phyloP scores from a whole-genome alignment of 2,329 filamentous ascomycete species.

The Leptographium galeiforme region DNA sequence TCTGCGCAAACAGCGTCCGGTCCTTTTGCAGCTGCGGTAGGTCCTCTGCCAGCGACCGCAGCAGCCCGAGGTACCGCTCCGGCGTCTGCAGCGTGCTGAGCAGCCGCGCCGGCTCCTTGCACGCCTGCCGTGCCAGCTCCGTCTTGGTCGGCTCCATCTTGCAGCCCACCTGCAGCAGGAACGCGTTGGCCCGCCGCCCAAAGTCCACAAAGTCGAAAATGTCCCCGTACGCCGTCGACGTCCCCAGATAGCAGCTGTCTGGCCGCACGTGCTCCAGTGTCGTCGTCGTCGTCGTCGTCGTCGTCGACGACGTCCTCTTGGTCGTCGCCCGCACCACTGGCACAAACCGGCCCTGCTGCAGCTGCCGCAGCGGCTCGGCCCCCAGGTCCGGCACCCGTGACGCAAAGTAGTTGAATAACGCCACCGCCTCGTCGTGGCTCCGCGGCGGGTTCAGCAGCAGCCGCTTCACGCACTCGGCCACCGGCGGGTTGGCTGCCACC shows the following conservation, averaged over 20 bases:
- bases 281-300: neutral
- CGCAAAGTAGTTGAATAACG: conserved; percentile 73
- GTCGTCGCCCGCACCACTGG: conserved; percentile 39
- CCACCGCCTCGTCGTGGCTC: conserved; percentile 50
- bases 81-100: conserved; percentile 65
- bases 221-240: conserved; percentile 55
- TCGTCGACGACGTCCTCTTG: neutral
- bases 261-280: conserved; percentile 48
- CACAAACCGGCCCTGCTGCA: conserved; percentile 57
- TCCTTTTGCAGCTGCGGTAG: conserved; percentile 59
- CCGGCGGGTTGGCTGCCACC: conserved; percentile 67
- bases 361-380: conserved; percentile 40
- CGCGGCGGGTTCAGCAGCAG: conserved; percentile 61
- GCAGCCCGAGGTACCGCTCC: conserved; percentile 75
- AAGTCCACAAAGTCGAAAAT: conserved; percentile 98
- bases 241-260: conserved; percentile 68
- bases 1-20: conserved; percentile 60
- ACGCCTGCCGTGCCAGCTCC: conserved; percentile 75
- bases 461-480: conserved; percentile 61
- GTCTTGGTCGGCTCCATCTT: conserved; percentile 80
- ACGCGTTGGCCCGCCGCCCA: conserved; percentile 72
- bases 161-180: conserved; percentile 76
- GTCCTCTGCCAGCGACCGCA: conserved; percentile 69
- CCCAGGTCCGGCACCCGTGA: conserved; percentile 62
- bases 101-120: conserved; percentile 68